Base-by-base conservation (phyloP, 2,329 filamentous ascomycete genomes). In the Orbilia blumenaviensis region DNA sequence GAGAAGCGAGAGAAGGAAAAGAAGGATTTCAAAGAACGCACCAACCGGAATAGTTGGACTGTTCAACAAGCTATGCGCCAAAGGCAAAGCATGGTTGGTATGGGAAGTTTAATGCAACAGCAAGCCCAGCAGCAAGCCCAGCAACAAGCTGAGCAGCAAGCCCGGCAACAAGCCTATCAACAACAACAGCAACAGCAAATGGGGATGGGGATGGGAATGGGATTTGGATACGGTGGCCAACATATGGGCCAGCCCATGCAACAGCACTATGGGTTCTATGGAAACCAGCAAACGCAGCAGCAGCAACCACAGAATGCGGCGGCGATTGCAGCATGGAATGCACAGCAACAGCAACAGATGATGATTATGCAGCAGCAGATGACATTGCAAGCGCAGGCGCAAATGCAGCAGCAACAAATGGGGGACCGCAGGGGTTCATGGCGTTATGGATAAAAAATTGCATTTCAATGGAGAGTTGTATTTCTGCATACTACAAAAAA, bases 1-100 rank as follows among this genome's bases (percentile, higher is more conserved):
- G 91, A 92, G 77, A 88, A 89, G 1, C 88, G 93, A 12, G 92
- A 97, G 82, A 89, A 89, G 9, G 93, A 96, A 80, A 92, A 89
- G 81, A 86, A 88, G 78, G 87, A 90, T 63, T 88, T 91, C 83
- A 91, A 88, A 80, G 77, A 79, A 21, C 41, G 56, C 7, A 68
- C 58, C 16, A 72, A 68, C 27, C 52, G 68, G 42, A 89, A 90
- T 72, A 90, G 89, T 48, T 89, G 90, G 69, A 88, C 89, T 73
- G 90, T 93, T 6, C 89, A 93, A 78, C 87, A 91, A 75, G 91
- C 90, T 0, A 92, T 93, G 80, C 86, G 86, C 48, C 89, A 91
- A 81, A 86, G 89, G 27, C 89, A 92, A 80, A 87, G 62, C 21
- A 60, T 68, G 38, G 16, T 60, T 8, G 58, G 64, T 1, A 25